Base-by-base conservation (phyloP, 768 basidiomycete genomes). In the Leccinellum luteum region DNA sequence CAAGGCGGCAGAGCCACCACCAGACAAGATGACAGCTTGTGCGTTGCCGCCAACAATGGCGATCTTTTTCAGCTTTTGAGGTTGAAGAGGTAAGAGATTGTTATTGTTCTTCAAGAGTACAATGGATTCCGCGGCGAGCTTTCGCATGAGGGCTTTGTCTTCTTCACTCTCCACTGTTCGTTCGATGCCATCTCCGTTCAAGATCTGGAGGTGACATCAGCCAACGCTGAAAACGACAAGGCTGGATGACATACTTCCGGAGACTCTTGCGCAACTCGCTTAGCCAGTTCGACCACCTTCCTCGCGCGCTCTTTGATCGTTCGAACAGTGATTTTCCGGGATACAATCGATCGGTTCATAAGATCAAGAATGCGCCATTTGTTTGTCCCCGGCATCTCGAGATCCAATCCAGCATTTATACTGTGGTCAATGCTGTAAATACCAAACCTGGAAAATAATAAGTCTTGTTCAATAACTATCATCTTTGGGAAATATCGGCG, bases 361-460 rank as follows among this genome's bases (percentile, higher is more conserved):
- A 85, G 78, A 58, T 87, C 84, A n/a, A 85, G 76, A 0, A 81
- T 83, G 7, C 89, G 80, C 89, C 88, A 90, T 61, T 90, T 89
- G 71, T 86, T 85, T 14, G 74, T 73, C 2, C 90, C 89, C 0
- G 88, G 89, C 87, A 90, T 90, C 68, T 90, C 89, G 35, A 92
- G 79, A 66, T 91, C 87, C 23, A 91, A 75, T 3, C 89, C 89
- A n/a, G 89, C 87, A 57, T 90, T 91, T 59, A 89, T 74, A 25
- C 77, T 73, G 23, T 78, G 75, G 60, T 85, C 84, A 31, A 89
- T 75, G 52, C 84, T 81, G 74, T 91, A 91, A 3, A 81, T 73
- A 1, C 90, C 90, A 56, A 87, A 88, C 86, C 86, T 87, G 54
- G 21, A 25, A 25, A 25, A 4, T 25, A n/a, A n/a, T 4, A 30